These are phyloP conservation scores for Leccinum subfulvum DNA, from an alignment of 1,284 basidiomycete species.

Conservation along the genomic window DNA sequence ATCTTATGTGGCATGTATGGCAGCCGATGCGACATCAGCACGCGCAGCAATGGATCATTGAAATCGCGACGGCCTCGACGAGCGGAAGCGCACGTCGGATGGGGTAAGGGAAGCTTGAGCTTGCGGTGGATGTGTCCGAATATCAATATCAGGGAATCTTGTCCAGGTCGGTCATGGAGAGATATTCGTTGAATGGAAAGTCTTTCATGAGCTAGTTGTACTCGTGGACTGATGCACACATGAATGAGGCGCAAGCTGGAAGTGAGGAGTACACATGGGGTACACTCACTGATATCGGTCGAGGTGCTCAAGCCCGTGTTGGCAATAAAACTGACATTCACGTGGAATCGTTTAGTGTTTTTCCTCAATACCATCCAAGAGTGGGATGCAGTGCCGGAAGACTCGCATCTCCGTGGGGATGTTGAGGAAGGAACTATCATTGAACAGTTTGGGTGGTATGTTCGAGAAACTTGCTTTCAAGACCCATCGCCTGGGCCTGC, in stretches of 20 bases:
- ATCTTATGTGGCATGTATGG: slow-evolving; percentile 93
- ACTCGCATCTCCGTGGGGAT: too few species aligned
- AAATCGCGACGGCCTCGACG: slow-evolving; percentile 97
- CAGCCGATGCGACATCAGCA: slow-evolving; percentile 86
- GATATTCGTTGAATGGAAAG: slow-evolving; percentile 93
- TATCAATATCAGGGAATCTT: slow-evolving; percentile 88
- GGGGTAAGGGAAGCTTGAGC: slow-evolving; percentile 90
- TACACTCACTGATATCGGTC: too few species aligned
- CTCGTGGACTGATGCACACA: slow-evolving; percentile 79
- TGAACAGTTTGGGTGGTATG: too few species aligned
- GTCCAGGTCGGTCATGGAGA: slow-evolving; percentile 93
- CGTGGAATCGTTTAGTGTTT: too few species aligned
- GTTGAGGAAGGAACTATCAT: too few species aligned
- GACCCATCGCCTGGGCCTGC: too few species aligned
- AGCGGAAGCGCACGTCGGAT: slow-evolving; percentile 93
- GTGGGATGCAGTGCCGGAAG: too few species aligned
- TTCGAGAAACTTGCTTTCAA: too few species aligned
- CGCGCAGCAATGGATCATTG: slow-evolving; percentile 90
- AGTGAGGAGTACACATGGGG: background rate
- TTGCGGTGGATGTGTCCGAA: slow-evolving; percentile 96
- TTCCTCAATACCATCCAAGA: too few species aligned
- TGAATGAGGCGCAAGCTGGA: slow-evolving; percentile 7
- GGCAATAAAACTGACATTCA: too few species aligned
- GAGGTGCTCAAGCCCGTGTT: too few species aligned
- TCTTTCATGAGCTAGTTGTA: slow-evolving; percentile 99